Conservation (phyloP, 2,329 filamentous ascomycete genomes). For the Chrysoporthe cubensis region DNA sequence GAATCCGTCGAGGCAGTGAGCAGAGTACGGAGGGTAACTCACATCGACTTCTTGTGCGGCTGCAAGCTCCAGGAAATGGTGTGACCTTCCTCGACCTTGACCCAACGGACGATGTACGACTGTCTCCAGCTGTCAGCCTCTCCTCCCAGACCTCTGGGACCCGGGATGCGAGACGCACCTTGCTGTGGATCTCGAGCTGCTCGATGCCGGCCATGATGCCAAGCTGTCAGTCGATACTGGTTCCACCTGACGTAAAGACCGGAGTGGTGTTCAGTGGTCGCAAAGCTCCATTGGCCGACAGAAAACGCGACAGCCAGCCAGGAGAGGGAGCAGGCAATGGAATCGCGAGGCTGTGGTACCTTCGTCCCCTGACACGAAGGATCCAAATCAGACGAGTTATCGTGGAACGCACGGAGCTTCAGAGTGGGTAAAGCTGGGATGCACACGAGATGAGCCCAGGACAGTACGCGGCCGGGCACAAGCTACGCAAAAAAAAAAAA, state of each 20-base stretch:
- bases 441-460: not conserved
- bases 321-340: not conserved
- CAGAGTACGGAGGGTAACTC: constrained; percentile 33
- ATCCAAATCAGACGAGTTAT: not conserved
- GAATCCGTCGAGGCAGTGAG: not conserved
- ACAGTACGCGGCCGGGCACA: not conserved
- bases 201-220: constrained; percentile 86
- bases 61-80: constrained; percentile 98
- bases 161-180: constrained; percentile 61
- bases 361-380: not conserved
- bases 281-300: constrained; percentile 21
- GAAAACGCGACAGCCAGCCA: not conserved
- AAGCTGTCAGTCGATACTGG: constrained; percentile 2
- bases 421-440: not conserved
- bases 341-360: constrained; percentile 6
- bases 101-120: constrained; percentile 98
- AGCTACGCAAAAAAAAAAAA: not conserved
- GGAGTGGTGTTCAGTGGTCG: constrained; percentile 10
- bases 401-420: constrained; percentile 4
- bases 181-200: constrained; percentile 95
- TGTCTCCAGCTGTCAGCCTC: constrained; percentile 45
- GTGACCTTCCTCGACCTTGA: constrained; percentile 85
- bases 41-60: constrained; percentile 97
- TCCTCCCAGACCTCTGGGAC: not conserved
- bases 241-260: constrained; percentile 17